Percentiles rank a stretch among this genome's conserved stretches.
Conservation (phyloP, 495 filamentous ascomycete genomes). For the Barbatosphaeria neglecta region DNA sequence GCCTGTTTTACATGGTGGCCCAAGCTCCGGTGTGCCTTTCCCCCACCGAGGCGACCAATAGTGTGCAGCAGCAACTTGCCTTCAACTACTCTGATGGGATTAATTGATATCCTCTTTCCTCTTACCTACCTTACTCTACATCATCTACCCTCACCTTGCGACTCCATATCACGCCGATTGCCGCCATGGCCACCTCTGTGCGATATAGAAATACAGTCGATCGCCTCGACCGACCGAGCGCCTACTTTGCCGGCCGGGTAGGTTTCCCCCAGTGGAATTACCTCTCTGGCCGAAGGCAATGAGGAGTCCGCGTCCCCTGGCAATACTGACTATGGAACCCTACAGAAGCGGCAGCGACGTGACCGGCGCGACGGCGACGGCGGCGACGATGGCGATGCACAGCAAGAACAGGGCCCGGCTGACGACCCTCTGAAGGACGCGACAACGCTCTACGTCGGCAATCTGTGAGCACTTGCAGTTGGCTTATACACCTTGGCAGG, state of each 20-base stretch:
- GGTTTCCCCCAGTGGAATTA: slow-evolving; percentile 7
- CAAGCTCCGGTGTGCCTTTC: too few species aligned
- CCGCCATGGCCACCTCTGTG: neutral
- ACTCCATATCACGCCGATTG: neutral
- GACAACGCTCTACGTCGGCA: slow-evolving; percentile 93
- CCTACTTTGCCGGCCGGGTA: slow-evolving; percentile 75
- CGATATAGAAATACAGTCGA: slow-evolving; percentile 55
- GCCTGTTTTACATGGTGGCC: neutral
- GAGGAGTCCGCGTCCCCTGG: too few species aligned
- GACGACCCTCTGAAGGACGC: slow-evolving; percentile 73
- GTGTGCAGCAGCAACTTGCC: too few species aligned
- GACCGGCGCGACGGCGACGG: slow-evolving; percentile 49
- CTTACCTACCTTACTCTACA: too few species aligned
- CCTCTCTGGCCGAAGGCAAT: too few species aligned
- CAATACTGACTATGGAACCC: slow-evolving; percentile 4
- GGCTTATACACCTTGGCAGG: too few species aligned
- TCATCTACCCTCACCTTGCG: neutral
- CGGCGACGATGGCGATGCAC: slow-evolving; percentile 33
- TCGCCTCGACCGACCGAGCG: slow-evolving; percentile 76
- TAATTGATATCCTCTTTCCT: too few species aligned
- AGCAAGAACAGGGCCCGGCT: slow-evolving; percentile 40
- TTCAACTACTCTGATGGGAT: too few species aligned
- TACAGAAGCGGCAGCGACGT: slow-evolving; percentile 50
- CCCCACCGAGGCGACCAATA: too few species aligned
- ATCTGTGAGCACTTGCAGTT: slow-evolving; percentile 57